A percentile compares a stretch with the other conserved stretches of the same genome.
These are phyloP conservation scores for Citrus hindsii DNA, from an alignment of 345 rosid species.

Conservation along the genomic window DNA sequence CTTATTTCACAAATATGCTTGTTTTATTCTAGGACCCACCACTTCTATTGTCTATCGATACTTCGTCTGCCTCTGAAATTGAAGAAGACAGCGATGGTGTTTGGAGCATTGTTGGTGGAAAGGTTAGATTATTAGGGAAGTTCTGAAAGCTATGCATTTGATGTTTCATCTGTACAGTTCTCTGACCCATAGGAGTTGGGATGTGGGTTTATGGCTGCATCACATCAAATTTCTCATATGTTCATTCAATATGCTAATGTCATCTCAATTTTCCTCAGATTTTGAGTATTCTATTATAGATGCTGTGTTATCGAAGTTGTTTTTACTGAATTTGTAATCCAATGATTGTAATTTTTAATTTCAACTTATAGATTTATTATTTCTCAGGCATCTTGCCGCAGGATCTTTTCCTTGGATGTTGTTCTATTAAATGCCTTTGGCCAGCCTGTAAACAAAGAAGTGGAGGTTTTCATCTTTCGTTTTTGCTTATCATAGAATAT, in stretches of 20 bases:
- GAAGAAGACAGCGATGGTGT: slow-evolving; percentile 64
- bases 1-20: slow-evolving; percentile 8
- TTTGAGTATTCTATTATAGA: background rate
- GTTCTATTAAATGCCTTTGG: slow-evolving; percentile 60
- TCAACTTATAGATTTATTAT: slow-evolving; percentile 8
- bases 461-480: slow-evolving; percentile 48
- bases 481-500: slow-evolving; percentile 11
- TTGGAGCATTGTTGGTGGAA: slow-evolving; percentile 79
- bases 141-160: background rate
- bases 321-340: background rate
- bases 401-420: slow-evolving; percentile 74
- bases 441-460: slow-evolving; percentile 53
- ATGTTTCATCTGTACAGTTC: background rate
- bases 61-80: slow-evolving; percentile 54
- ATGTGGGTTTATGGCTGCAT: background rate
- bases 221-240: background rate
- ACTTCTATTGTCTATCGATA: slow-evolving; percentile 50
- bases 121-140: slow-evolving; percentile 39
- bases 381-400: slow-evolving; percentile 61
- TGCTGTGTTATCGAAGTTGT: background rate
- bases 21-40: slow-evolving; percentile 62
- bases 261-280: background rate
- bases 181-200: background rate
- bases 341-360: background rate
- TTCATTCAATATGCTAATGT: background rate